Percentiles rank a stretch among this genome's conserved stretches.
Conservation (phyloP, 495 filamentous ascomycete species). For the Penicillium goetzii region DNA sequence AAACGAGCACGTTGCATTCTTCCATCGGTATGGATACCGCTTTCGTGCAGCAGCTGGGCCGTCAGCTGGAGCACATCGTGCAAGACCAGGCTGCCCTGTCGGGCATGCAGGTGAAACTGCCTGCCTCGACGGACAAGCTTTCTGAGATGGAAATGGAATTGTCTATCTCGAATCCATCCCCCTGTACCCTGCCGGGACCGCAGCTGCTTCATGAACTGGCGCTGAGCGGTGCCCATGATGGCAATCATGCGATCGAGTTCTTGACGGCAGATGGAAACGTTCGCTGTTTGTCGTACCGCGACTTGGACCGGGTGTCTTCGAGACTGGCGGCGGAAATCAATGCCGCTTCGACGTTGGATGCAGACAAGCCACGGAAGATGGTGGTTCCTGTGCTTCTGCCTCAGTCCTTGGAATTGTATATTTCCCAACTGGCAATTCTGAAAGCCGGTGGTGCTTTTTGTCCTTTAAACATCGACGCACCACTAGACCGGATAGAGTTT, state of each 20-base stretch:
- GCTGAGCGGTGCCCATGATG: constrained; percentile 22
- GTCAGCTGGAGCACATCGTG: constrained; percentile 31
- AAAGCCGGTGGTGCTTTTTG: constrained; percentile 82
- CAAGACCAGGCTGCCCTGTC: constrained; percentile 23
- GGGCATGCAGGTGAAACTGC: constrained; percentile 20
- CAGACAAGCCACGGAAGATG: constrained; percentile 7
- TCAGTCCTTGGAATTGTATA: constrained; percentile 72
- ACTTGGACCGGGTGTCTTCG: constrained; percentile 61
- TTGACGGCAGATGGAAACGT: constrained; percentile 48
- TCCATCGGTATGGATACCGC: constrained; percentile 26
- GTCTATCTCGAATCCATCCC: constrained; percentile 66
- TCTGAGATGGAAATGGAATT: constrained; percentile 29
- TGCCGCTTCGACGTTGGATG: constrained; percentile 24
- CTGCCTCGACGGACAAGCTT: constrained; percentile 17
- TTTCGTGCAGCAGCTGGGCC: constrained; percentile 31
- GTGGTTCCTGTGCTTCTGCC: constrained; percentile 75
- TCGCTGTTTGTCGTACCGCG: constrained; percentile 55
- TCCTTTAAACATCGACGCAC: constrained; percentile 72
- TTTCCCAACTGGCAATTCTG: constrained; percentile 70
- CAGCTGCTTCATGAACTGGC: constrained; percentile 68
- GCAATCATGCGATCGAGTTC: constrained; percentile 62
- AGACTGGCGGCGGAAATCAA: constrained; percentile 54
- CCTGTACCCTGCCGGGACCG: constrained; percentile 60
- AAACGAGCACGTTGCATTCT: constrained; percentile 32
- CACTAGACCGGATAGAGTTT: constrained; percentile 71